These are phyloP conservation scores for Hyaloscypha bicolor DNA, from an alignment of 495 filamentous ascomycete species.

Conservation along the genomic window DNA sequence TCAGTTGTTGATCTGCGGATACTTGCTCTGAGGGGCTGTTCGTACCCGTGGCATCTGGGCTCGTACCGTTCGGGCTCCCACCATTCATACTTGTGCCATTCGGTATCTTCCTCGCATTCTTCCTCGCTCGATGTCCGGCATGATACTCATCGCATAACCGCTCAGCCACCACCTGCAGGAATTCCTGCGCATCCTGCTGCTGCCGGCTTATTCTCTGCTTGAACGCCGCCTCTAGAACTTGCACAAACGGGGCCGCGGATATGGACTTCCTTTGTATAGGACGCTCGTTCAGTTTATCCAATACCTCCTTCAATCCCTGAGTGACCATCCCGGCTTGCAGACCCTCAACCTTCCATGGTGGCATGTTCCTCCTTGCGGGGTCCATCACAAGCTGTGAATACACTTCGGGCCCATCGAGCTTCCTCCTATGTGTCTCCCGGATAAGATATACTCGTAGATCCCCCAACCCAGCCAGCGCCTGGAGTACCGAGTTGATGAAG, in stretches of 20 bases:
- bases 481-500: conserved; percentile 97
- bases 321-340: conserved; percentile 81
- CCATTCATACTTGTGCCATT: conserved; percentile 1
- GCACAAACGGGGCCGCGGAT: conserved; percentile 77
- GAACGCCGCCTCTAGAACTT: conserved; percentile 81
- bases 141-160: conserved; percentile 92
- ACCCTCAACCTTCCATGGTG: conserved; percentile 69
- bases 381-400: conserved; percentile 63
- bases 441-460: conserved; percentile 91
- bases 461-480: conserved; percentile 91
- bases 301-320: conserved; percentile 85
- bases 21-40: not conserved
- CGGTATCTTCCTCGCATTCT: conserved; percentile 32
- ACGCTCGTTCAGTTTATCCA: conserved; percentile 92
- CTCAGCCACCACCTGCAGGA: conserved; percentile 91
- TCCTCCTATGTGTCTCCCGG: conserved; percentile 79
- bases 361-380: conserved; percentile 47
- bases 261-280: conserved; percentile 95
- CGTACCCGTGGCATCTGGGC: not conserved
- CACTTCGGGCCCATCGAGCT: conserved; percentile 70
- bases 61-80: not conserved
- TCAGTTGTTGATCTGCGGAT: not conserved
- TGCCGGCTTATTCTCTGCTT: conserved; percentile 85
- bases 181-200: conserved; percentile 99
- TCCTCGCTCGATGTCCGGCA: conserved; percentile 72